Evolutionary conservation across 164 flowering plant genomes (phyloP), one percentile per base, ranked within the genome.

Genomic region (Dillenia suffruticosa): DNA sequence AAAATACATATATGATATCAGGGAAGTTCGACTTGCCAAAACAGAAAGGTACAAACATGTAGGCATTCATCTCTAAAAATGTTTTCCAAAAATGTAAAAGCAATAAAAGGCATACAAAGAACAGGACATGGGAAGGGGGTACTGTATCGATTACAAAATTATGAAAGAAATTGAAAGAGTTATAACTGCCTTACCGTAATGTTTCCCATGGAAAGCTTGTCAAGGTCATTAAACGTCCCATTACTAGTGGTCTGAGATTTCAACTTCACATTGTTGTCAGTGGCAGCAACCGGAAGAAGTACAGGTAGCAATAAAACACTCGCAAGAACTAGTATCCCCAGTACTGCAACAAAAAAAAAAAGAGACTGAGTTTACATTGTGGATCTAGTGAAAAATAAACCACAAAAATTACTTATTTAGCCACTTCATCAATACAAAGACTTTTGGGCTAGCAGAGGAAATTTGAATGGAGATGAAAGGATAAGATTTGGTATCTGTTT

Each of bases 181-280:
- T n/a, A 53, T 48, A 44, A 6, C 19, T 13, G 44, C 44, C 84
- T 79, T 77, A 90, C 98, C 51, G 43, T 26, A 60, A 90, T 46
- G 57, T 94, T 79, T 63, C 80, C 96, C 86, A 94, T 88, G 1
- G 96, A 77, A 56, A 94, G 67, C 70, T 82, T 86, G 77, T 94
- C 97, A 46, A 94, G 80, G 19, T 86, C 76, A 56, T 46, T 74
- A 72, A 91, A 87, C 58, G 89, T 73, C 46, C 73, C 79, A 50
- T 73, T 75, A 77, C 85, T 80, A 12, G 77, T 82, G 48, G 73
- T 68, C 10, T 60, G 17, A 17, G 51, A 12, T 9, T 49, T 40
- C 8, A 52, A 9, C 59, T 62, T 70, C 12, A 65, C 19, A 26
- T 55, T 57, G 12, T 73, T 17, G 55, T 82, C 93, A 19, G 99